phyloP scores from a whole-genome alignment of 2,329 filamentous ascomycete genomes.

The Colletotrichum graminicola region DNA sequence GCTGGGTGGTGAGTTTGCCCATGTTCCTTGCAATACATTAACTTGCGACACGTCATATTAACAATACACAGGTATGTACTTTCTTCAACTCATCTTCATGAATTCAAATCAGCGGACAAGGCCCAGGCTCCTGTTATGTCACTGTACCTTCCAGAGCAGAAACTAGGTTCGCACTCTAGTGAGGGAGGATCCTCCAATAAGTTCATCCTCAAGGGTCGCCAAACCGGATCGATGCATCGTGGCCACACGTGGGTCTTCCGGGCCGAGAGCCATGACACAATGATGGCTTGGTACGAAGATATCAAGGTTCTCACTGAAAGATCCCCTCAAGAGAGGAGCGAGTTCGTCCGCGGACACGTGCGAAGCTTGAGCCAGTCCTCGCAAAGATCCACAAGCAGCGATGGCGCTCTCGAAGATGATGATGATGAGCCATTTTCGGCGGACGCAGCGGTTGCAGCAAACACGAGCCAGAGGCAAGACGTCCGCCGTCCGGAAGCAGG shows the following conservation, averaged over 20 bases:
- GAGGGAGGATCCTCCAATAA: conserved; percentile 91
- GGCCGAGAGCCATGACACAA: conserved; percentile 85
- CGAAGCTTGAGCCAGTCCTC: conserved; percentile 80
- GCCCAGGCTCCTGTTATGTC: conserved; percentile 95
- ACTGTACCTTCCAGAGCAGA: conserved; percentile 92
- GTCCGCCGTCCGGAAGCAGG: conserved; percentile 85
- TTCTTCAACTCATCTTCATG: conserved; percentile 95
- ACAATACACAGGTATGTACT: conserved; percentile 81
- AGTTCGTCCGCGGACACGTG: conserved; percentile 86
- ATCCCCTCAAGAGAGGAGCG: conserved; percentile 86
- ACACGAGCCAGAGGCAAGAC: conserved; percentile 63
- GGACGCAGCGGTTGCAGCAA: conserved; percentile 66
- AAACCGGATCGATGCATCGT: conserved; percentile 92
- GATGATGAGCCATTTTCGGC: conserved; percentile 74
- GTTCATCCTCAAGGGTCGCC: conserved; percentile 96
- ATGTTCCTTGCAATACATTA: neutral
- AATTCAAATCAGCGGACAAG: conserved; percentile 98
- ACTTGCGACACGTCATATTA: conserved; percentile 40
- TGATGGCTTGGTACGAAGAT: conserved; percentile 97
- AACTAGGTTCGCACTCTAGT: conserved; percentile 90
- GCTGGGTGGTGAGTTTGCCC: conserved; percentile 82
- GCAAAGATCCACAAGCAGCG: conserved; percentile 75
- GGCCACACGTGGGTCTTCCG: conserved; percentile 80
- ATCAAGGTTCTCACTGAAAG: conserved; percentile 92
- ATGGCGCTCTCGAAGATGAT: conserved; percentile 82